Evolutionary conservation across 192 early-diverging fungal species (phyloP), one percentile per base, ranked within the genome.

Genomic region (Coemansia javaensis): DNA sequence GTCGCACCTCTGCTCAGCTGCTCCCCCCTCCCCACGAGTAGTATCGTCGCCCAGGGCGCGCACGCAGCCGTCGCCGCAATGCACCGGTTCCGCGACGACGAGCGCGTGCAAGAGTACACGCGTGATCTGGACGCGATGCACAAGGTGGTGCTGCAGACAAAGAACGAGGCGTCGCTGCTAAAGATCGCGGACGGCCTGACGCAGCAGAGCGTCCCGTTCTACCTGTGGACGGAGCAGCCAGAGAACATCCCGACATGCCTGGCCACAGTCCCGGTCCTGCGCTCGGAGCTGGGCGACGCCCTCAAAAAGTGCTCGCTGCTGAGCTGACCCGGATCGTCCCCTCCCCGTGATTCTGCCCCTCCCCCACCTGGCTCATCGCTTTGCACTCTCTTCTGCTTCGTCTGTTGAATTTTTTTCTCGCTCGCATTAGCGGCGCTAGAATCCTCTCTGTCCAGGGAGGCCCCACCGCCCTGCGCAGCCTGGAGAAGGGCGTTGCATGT

Each of bases 131-230:
- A 87, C 21, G 66, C 59, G 11, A 88, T 88, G 88, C 82, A 82
- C 63, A 90, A 90, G 41, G 88, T 90, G 1, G 75, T 81, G 7
- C 62, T 90, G 16, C 82, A 86, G 73, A 77, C 83, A 22, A 90
- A 90, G 51, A 84, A 88, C 52, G 54, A 79, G 11, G 58, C 75
- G 34, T 81, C 85, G 8, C 46, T 90, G 17, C 64, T 78, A 38
- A 72, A 77, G 27, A 49, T 87, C 24, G 76, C 75, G 13, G 69
- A 64, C 8, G 73, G 63, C 21, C 75, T 90, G 10, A 58, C 76
- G 42, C 51, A 66, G 25, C 51, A 82, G 37, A 44, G 69, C 27
- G 77, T 88, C 11, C 80, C 81, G 13, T 79, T 76, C 35, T 56
- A 85, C 32, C 63, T 79, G 44, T 90, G 88, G 88, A 75, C 72